Evolutionary conservation across 441 rosid species (phyloP), one percentile per base, ranked within the genome.

Genomic region (Mallotus japonicus): DNA sequence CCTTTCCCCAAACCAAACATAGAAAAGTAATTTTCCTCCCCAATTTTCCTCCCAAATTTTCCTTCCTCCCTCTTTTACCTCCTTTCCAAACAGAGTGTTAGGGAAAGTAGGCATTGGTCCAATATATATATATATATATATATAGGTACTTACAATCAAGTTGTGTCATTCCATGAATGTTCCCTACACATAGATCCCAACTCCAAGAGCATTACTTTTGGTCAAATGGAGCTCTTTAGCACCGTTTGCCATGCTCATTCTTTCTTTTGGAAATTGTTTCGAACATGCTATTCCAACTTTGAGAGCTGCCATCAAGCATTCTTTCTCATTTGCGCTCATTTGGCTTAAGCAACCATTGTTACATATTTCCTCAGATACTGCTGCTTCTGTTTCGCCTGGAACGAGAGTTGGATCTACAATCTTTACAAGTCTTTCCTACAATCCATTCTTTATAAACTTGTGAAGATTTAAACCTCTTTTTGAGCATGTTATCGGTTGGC

Each of bases 181-280:
- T 24, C 28, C 6, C 12, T 14, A 13, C 17, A 1, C 58, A n/a
- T 55, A n/a, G 58, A 55, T 55, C 58, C 58, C 0, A 55, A 55
- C 10, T n/a, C 58, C 10, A n/a, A 55, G 22, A n/a, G 17, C 0
- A 55, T 16, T 7, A n/a, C 24, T n/a, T 55, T 11, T 55, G 22
- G 17, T 55, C 20, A 55, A 16, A 55, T 55, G 58, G 1, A 73
- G 71, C 14, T 65, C 46, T 14, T 37, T 67, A 37, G 53, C 61
- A 4, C 69, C 73, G 0, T 75, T 69, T 22, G 40, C 54, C 62
- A 75, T 75, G 32, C 46, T 20, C 17, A 75, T 34, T 28, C 78
- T 44, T 14, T 69, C 69, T 28, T 44, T 32, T 2, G 78, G 78
- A 1, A 16, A 63, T 54, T 75, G 64, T 22, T 2, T 14, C 0